Base-by-base conservation (phyloP, 768 basidiomycete genomes). In the Botryobasidium botryosum region DNA sequence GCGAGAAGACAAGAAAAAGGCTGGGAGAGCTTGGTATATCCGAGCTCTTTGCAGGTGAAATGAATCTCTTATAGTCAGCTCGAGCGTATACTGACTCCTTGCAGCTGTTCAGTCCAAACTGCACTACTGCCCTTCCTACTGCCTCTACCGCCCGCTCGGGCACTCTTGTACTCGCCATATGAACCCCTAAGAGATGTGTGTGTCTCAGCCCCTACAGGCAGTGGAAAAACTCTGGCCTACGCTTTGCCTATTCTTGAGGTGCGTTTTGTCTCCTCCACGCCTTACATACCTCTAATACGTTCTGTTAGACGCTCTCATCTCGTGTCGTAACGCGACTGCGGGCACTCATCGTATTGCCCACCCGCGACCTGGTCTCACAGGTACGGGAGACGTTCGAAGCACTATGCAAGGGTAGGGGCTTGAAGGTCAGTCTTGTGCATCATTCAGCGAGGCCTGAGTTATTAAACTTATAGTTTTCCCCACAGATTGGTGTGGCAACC, bases 141-240 rank as follows among this genome's bases (percentile, higher is more conserved):
- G 12, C 67, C 69, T 13, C 41, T 63, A 39, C 56, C 66, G 15
- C 51, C 57, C 6, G 52, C 58, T 3, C 58, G 68, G 32, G 58
- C 64, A 40, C 59, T 65, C 1, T 59, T 88, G 7, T 85, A 86
- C 54, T 63, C 68, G 35, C 77, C 84, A 0, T 77, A 72, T 52
- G 57, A 70, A 46, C 68, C 73, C 28, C 77, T 77, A 23, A 69
- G 69, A 23, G 94, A 99, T 61, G 70, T 90, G 10, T 91, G 90
- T 52, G 83, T 92, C 10, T 94, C 88, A 6, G 94, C 94, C 1
- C 94, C 94, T 0, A 99, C 94, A 0, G 94, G 94, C 20, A 94
- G 90, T 53, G 94, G 94, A 0, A 99, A 99, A 61, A 99, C 92
- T 0, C 68, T 99, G 24, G 84, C 87, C n/a, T 99, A 99, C 62